Evolutionary conservation across 768 basidiomycete genomes (phyloP).

Genomic region (Tylopilus subfusipes): DNA sequence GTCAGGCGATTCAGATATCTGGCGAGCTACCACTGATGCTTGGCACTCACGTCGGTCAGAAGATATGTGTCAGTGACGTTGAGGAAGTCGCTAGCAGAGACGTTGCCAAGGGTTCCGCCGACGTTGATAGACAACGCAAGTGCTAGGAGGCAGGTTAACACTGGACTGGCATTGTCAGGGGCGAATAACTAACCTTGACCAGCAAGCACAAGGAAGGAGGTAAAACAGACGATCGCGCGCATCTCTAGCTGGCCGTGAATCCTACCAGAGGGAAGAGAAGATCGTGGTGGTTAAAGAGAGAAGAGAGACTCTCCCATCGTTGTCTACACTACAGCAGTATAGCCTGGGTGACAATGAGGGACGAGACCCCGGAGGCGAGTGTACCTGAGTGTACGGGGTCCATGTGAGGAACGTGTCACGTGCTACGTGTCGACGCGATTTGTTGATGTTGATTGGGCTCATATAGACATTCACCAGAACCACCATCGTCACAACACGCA

Average conservation of each 20-base stretch:
- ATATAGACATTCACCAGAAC: slow-evolving; percentile 15
- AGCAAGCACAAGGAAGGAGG: slow-evolving; percentile 43
- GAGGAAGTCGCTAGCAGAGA: slow-evolving; percentile 46
- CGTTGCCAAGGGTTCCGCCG: slow-evolving; percentile 31
- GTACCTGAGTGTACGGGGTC: slow-evolving; percentile 8
- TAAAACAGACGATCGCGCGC: slow-evolving; percentile 25
- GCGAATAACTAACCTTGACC: slow-evolving; percentile 49
- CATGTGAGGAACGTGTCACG: slow-evolving; percentile 14
- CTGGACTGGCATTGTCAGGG: background rate
- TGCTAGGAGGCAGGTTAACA: slow-evolving; percentile 20
- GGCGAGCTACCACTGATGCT: background rate
- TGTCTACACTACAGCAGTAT: background rate
- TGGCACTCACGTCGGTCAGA: slow-evolving; percentile 26
- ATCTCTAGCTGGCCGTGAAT: slow-evolving; percentile 26
- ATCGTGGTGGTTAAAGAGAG: slow-evolving; percentile 17
- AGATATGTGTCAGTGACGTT: slow-evolving; percentile 33
- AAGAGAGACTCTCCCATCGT: background rate
- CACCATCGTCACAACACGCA: slow-evolving; percentile 9
- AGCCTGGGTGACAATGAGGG: background rate
- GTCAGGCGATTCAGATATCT: slow-evolving; percentile 1
- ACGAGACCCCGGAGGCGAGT: background rate
- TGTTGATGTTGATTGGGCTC: slow-evolving; percentile 29
- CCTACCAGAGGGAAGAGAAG: slow-evolving; percentile 30
- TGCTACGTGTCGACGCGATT: slow-evolving; percentile 25
- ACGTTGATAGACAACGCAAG: slow-evolving; percentile 50